Percentiles rank a stretch among this genome's conserved stretches.
Conservation (phyloP, 139 green algal species). For the Picochlorum sp. region DNA sequence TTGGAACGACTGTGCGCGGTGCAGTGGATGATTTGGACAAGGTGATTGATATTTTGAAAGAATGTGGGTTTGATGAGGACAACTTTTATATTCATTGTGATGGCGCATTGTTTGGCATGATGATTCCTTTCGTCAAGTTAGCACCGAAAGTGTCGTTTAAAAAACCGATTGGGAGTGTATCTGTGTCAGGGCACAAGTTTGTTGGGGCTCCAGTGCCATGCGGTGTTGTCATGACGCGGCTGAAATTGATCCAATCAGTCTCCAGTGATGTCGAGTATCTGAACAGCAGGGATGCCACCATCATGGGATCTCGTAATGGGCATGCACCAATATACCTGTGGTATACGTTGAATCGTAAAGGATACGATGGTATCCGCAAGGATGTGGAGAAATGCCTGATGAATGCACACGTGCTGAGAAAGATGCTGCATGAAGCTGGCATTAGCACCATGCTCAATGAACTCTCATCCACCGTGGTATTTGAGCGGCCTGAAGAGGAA, state of each 20-base stretch:
- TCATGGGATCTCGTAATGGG: conserved; percentile 94
- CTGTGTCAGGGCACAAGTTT: conserved; percentile 94
- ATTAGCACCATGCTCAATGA: conserved; percentile 89
- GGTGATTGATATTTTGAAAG: conserved; percentile 63
- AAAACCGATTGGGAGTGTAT: conserved; percentile 92
- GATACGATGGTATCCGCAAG: conserved; percentile 72
- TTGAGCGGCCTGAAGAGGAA: conserved; percentile 80
- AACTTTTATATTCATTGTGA: conserved; percentile 98
- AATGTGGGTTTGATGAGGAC: conserved; percentile 73
- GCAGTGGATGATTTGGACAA: conserved; percentile 80
- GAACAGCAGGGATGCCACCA: conserved; percentile 88
- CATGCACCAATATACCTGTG: conserved; percentile 95
- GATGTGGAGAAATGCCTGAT: conserved; percentile 90
- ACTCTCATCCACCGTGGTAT: conserved; percentile 86
- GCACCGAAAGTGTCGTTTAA: conserved; percentile 91
- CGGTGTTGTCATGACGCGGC: conserved; percentile 80
- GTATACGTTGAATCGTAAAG: conserved; percentile 89
- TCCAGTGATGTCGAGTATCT: conserved; percentile 86
- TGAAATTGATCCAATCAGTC: conserved; percentile 28
- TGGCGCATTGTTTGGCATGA: conserved; percentile 80
- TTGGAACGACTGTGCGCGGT: conserved; percentile 89
- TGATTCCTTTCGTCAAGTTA: conserved; percentile 84
- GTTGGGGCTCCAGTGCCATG: conserved; percentile 86
- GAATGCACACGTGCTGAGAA: conserved; percentile 75
- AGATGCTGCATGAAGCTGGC: conserved; percentile 60